Base-by-base conservation (phyloP, 495 filamentous ascomycete genomes). In the Lentithecium fluviatile region DNA sequence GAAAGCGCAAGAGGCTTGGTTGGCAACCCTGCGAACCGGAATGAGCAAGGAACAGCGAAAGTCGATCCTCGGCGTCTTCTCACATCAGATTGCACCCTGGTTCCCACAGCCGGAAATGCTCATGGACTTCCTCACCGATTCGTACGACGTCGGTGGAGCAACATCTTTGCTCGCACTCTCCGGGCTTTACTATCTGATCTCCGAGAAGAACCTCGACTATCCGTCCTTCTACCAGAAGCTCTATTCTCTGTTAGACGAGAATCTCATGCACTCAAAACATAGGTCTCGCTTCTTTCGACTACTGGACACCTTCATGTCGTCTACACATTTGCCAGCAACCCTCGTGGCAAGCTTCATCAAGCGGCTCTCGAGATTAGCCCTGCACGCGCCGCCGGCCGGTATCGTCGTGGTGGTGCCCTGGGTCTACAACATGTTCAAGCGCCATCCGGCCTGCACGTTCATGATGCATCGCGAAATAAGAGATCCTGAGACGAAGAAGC, bases 111-210 rank as follows among this genome's bases (percentile, higher is more conserved):
- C 88, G 6, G 91, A 96, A 68, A 78, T 93, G 7, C 80, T 99
- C n/a, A 92, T 97, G 86, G 95, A 99, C 76, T 97, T 97, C 74
- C 75, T 99, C 37, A 96, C 91, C 1, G 91, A 95, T 73, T 92
- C 85, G 15, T 97, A 93, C 74, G 82, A 96, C 65, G 73, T 82
- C 17, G 92, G 95, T 50, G 94, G 94, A 53, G 85, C 89, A 5
- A 88, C 82, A 8, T 90, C 94, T 4, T 82, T 97, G 2, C 80
- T 96, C 23, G 91, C 95, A 2, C 80, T 99, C 0, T 95, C 91
- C 5, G 93, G 94, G 38, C 84, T 99, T 20, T 99, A 95, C 78
- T 91, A 96, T 70, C 85, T 99, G 38, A 96, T 97, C 56, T 86
- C 88, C 64, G 84, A 89, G 66, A 88, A 88, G 65, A 97, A 99